A percentile compares a stretch with the other conserved stretches of the same genome.
Evolutionary conservation across 2,329 filamentous ascomycete genomes (phyloP).

Genomic region (Phialemonium atrogriseum): DNA sequence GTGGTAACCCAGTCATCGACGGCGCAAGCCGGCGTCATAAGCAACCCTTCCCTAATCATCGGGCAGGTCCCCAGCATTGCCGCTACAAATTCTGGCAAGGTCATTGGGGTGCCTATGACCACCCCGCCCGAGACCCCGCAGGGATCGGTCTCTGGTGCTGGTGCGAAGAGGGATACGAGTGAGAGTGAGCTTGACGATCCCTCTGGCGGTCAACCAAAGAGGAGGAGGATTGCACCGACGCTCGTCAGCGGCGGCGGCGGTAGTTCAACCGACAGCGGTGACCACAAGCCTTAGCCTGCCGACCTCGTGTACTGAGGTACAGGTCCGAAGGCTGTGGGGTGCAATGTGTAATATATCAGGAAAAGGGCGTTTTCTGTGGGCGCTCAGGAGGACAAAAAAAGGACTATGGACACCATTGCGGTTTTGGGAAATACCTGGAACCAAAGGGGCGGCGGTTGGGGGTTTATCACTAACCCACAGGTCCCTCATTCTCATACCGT

Average conservation of each 20-base stretch:
- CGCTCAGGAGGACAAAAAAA: too few relatives aligned
- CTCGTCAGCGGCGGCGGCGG: slow-evolving; percentile 29
- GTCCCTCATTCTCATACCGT: too few relatives aligned
- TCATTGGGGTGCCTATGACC: slow-evolving; percentile 62
- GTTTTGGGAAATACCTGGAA: too few relatives aligned
- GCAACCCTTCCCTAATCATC: slow-evolving; percentile 70
- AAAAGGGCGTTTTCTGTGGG: too few relatives aligned
- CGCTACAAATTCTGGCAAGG: slow-evolving; percentile 60
- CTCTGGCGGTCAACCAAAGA: slow-evolving; percentile 48
- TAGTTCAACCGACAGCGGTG: background rate
- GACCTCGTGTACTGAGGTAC: too few relatives aligned
- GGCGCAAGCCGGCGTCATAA: slow-evolving; percentile 48
- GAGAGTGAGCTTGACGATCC: slow-evolving; percentile 44
- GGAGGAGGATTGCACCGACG: slow-evolving; percentile 63
- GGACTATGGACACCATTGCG: too few relatives aligned
- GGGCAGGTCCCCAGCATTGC: slow-evolving; percentile 71
- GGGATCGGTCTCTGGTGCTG: slow-evolving; percentile 47
- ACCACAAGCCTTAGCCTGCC: background rate
- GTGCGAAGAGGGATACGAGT: slow-evolving; percentile 48
- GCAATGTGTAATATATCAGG: too few relatives aligned
- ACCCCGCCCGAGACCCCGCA: slow-evolving; percentile 87
- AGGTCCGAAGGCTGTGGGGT: too few relatives aligned
- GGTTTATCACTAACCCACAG: too few relatives aligned
- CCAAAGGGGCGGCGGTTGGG: too few relatives aligned
- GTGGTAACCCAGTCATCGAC: slow-evolving; percentile 57